These are phyloP conservation scores for Benincasa hispida DNA, from an alignment of 306 rosid genomes.

Conservation along the genomic window DNA sequence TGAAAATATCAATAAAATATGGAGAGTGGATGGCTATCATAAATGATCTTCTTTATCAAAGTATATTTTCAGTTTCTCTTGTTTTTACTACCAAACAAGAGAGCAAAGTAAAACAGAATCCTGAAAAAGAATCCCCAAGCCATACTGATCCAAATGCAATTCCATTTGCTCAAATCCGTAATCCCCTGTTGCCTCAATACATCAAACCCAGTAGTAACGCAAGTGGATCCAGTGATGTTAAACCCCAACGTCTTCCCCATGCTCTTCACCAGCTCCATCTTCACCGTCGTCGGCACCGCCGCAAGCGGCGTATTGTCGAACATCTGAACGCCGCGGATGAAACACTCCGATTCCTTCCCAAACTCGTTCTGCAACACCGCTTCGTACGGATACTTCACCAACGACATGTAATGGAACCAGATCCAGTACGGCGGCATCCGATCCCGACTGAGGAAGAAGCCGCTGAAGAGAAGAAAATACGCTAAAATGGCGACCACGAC, in stretches of 20 bases:
- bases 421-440: constrained; percentile 73
- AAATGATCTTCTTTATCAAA: no score
- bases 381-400: constrained; percentile 87
- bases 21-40: no score
- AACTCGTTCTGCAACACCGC: constrained; percentile 77
- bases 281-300: constrained; percentile 26
- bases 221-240: constrained; percentile 39
- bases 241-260: constrained; percentile 53
- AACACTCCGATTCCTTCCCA: constrained; percentile 30
- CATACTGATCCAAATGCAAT: constrained; percentile 52
- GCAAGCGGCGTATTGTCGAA: constrained; percentile 65
- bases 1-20: no score
- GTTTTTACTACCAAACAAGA: constrained; percentile 66
- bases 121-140: constrained; percentile 88
- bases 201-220: constrained; percentile 66
- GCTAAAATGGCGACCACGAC: constrained; percentile 83
- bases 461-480: constrained; percentile 72
- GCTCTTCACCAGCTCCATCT: constrained; percentile 42
- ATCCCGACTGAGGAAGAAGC: constrained; percentile 65
- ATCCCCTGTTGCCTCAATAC: constrained; percentile 63
- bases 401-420: constrained; percentile 78
- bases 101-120: constrained; percentile 47
- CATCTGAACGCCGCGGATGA: constrained; percentile 63
- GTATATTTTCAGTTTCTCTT: constrained; percentile 25
- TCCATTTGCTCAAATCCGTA: constrained; percentile 62